phyloP scores from a whole-genome alignment of 2,329 filamentous ascomycete species.

The Aspergillus fumigatiaffinis region DNA sequence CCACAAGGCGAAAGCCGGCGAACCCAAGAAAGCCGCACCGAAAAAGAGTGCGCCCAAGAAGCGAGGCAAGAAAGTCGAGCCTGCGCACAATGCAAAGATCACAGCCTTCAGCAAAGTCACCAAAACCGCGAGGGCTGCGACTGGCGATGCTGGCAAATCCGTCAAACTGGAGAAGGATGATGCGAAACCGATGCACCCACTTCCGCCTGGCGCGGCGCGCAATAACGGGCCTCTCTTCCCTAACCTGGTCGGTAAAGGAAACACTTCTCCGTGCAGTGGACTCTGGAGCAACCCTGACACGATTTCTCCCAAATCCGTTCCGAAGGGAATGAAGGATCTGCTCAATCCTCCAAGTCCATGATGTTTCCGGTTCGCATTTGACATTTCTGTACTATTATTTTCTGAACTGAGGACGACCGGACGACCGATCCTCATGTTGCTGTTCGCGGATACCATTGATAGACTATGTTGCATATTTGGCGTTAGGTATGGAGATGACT shows the following conservation, averaged over 20 bases:
- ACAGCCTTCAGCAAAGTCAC: constrained; percentile 31
- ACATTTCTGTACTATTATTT: constrained; percentile 4
- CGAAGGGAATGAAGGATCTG: constrained; percentile 20
- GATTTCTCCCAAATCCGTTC: constrained; percentile 21
- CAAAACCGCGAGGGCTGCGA: constrained; percentile 24
- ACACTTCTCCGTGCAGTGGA: constrained; percentile 8
- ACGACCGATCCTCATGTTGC: not conserved
- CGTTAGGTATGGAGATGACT: constrained; percentile 5
- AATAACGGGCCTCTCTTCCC: constrained; percentile 36
- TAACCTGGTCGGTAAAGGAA: constrained; percentile 16
- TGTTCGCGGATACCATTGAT: constrained; percentile 32
- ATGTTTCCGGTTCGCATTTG: not conserved
- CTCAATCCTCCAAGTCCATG: constrained; percentile 15
- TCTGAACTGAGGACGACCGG: not conserved
- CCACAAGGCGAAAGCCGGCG: constrained; percentile 12
- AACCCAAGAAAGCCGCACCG: constrained; percentile 18
- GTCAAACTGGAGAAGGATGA: constrained; percentile 23
- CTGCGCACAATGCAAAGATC: constrained; percentile 26
- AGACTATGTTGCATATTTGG: constrained; percentile 23
- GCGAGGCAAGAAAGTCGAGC: constrained; percentile 20
- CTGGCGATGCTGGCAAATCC: constrained; percentile 16
- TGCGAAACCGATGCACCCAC: constrained; percentile 32
- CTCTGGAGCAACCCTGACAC: constrained; percentile 17
- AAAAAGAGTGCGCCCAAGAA: constrained; percentile 22
- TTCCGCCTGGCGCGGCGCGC: constrained; percentile 31